These are phyloP conservation scores for Blastocystis sp. DNA, from an alignment of 352 stramenopile species.

Conservation along the genomic window DNA sequence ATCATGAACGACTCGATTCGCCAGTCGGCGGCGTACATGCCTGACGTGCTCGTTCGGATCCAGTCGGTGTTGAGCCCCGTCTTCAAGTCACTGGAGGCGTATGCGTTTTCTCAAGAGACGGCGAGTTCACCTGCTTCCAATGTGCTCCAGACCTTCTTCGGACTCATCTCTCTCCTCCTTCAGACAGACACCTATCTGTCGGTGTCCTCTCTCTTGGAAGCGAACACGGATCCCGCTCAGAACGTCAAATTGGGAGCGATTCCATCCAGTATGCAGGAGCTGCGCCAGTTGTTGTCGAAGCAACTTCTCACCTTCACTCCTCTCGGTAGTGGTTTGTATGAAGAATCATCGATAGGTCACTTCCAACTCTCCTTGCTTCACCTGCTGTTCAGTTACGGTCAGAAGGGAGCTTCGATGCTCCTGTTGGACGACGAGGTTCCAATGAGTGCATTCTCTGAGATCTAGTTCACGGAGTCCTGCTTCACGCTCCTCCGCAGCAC, in stretches of 20 bases:
- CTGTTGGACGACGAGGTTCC: not conserved
- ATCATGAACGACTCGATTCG: slow-evolving; percentile 6
- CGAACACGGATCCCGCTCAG: not conserved
- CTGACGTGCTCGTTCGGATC: not conserved
- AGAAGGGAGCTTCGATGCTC: not conserved
- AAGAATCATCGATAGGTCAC: not conserved
- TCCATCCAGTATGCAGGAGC: not conserved
- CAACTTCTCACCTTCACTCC: not conserved
- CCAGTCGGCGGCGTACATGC: not conserved
- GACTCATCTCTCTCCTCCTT: not conserved
- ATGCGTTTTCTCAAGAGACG: not conserved
- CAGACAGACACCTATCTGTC: not conserved
- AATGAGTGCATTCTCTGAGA: not conserved
- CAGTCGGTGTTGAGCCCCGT: not conserved
- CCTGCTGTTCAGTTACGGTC: not conserved
- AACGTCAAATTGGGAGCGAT: not conserved
- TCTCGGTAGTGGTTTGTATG: not conserved
- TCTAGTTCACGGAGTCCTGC: not conserved
- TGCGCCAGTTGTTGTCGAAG: not conserved
- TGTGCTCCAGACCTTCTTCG: not conserved
- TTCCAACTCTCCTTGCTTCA: not conserved
- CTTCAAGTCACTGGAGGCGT: not conserved
- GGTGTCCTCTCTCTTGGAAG: not conserved
- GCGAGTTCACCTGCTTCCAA: not conserved
- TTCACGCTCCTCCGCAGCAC: not conserved